Percentiles rank a stretch among this genome's conserved stretches.
Conservation (phyloP, 768 basidiomycete genomes). For the Boletus subcaerulescens region DNA sequence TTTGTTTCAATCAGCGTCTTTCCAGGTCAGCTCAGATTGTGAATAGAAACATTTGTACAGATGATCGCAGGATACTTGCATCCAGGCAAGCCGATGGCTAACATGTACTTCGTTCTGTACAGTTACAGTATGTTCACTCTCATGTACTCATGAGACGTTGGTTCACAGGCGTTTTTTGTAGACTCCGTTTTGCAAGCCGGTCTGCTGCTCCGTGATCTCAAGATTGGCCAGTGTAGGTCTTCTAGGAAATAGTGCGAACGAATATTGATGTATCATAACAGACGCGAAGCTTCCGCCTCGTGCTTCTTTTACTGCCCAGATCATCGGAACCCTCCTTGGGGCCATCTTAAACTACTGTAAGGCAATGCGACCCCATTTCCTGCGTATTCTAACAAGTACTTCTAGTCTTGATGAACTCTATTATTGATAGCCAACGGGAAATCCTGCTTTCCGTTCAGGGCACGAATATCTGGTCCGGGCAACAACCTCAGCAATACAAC, state of each 20-base stretch:
- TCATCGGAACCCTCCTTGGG: conserved; percentile 52
- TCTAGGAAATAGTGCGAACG: conserved; percentile 10
- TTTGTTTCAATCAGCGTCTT: neutral
- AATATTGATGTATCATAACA: conserved; percentile 32
- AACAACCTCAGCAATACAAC: conserved; percentile 29
- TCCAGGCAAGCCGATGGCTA: conserved; percentile 39
- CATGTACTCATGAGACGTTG: conserved; percentile 34
- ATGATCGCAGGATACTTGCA: conserved; percentile 39
- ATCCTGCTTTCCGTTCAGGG: conserved; percentile 54
- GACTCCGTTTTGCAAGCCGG: conserved; percentile 49
- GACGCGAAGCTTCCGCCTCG: conserved; percentile 59
- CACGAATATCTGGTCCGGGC: conserved; percentile 38
- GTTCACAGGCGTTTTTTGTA: conserved; percentile 34
- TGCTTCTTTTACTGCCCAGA: conserved; percentile 60
- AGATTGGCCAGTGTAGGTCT: conserved; percentile 33
- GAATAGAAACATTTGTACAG: conserved; percentile 29
- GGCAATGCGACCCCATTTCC: neutral
- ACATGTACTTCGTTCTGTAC: conserved; percentile 44
- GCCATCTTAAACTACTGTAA: conserved; percentile 44
- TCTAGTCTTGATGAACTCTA: conserved; percentile 57
- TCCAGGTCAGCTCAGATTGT: neutral
- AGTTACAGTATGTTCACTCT: conserved; percentile 40
- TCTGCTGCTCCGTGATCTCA: conserved; percentile 54
- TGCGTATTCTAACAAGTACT: conserved; percentile 9
- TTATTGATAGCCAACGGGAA: conserved; percentile 48